Conservation (phyloP, 2,329 filamentous ascomycete genomes). For the Aspergillus carbonarius region DNA sequence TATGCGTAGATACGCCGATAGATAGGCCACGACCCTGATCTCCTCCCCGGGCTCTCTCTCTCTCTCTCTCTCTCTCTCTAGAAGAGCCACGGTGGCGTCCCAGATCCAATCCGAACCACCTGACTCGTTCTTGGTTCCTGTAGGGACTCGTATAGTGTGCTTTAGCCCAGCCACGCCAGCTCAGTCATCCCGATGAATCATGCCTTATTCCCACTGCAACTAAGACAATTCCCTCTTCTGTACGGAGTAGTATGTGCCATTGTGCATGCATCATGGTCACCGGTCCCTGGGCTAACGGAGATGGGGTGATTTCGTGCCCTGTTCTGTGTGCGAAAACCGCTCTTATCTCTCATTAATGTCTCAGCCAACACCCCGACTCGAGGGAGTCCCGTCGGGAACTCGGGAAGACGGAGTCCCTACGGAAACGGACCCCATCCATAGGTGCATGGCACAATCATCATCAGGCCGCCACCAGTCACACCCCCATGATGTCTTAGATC, state of each 20-base stretch:
- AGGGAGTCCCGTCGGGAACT: too few species aligned
- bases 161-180: constrained; percentile 1
- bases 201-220: not conserved
- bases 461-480: too few species aligned
- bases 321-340: not conserved
- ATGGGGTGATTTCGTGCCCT: not conserved
- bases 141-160: constrained; percentile 9
- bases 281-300: too few species aligned
- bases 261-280: too few species aligned
- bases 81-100: not conserved
- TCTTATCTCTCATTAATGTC: not conserved
- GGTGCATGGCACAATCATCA: too few species aligned
- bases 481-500: too few species aligned
- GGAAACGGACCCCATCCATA: too few species aligned
- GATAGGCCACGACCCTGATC: not conserved
- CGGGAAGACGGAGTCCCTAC: too few species aligned
- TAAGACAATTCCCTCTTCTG: too few species aligned
- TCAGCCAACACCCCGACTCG: not conserved
- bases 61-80: not conserved
- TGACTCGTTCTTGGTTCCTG: not conserved
- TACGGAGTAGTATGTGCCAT: too few species aligned
- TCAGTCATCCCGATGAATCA: not conserved
- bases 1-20: not conserved
- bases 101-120: not conserved
- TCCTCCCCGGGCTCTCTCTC: not conserved